Base-by-base conservation (phyloP, 805 yeast species). In the Myxozyma melibiosi region DNA sequence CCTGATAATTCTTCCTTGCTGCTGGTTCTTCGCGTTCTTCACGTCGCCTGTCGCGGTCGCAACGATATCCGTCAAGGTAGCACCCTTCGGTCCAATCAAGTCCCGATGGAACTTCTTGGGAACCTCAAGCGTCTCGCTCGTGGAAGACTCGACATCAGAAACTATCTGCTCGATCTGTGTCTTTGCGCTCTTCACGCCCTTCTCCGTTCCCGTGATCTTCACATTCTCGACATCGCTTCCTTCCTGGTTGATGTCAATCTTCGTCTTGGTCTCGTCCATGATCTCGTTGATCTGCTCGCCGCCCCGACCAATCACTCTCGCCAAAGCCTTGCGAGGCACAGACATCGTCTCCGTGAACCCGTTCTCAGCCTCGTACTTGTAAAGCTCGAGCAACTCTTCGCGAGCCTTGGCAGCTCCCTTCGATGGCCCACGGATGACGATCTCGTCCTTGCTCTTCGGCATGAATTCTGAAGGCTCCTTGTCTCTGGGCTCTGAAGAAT, bases 271-370 rank as follows among this genome's bases (percentile, higher is more conserved):
- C 39, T 79, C 82, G 50, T 85, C 90, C 60, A 88, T 82, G 56
- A 95, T 85, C 68, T 86, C 88, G 61, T 84, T 87, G 67, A 94
- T 86, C 50, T 80, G 81, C 60, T 88, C 92, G 70, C 98, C 97
- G 58, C 79, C 78, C 68, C 87, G 90, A 67, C 99, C 99, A 70
- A 94, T 90, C 57, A 94, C 84, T 69, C 90, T 80, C 20, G 97
- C 80, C 58, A 92, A 80, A n/a, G 90, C 85, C 59, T 79, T 81
- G 41, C 78, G 70, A 37, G 97, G 95, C 50, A 94, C 85, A 45
- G 74, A 70, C 39, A 92, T 70, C n/a, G 76, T 74, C 63, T 82
- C 78, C 56, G 80, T 79, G 74, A 82, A 82, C 16, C 96, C 92
- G 69, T 90, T 89, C 66, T 88, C 96, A 67, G 81, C 85, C 73